Conservation (phyloP, 371 early-diverging fungal species). For the Lichtheimia ornata region DNA sequence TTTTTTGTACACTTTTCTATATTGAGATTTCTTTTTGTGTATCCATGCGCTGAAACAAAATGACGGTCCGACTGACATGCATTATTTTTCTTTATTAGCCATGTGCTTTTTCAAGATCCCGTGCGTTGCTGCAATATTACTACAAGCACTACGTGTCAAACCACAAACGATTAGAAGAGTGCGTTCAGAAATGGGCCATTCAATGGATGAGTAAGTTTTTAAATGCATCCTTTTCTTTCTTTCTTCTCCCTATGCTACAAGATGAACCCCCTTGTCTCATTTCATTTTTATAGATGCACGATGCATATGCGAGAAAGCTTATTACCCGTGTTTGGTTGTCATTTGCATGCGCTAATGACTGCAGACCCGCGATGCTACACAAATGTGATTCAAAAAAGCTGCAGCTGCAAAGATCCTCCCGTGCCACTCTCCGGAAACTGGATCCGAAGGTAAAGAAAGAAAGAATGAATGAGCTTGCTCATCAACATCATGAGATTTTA, state of each 20-base stretch:
- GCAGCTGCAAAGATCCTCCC: constrained; percentile 15
- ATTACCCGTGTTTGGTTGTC: constrained; percentile 14
- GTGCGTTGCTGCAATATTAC: constrained; percentile 45
- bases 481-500: too few relatives aligned
- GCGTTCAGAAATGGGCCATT: constrained; percentile 31
- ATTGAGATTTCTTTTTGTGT: background rate
- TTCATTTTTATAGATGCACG: constrained; percentile 3
- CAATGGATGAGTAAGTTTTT: too few relatives aligned
- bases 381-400: background rate
- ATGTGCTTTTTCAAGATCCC: constrained; percentile 60
- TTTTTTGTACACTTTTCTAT: too few relatives aligned
- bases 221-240: too few relatives aligned
- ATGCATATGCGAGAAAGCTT: constrained; percentile 3
- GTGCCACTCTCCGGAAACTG: constrained; percentile 51
- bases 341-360: constrained; percentile 20
- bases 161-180: constrained; percentile 39
- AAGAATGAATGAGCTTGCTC: too few relatives aligned
- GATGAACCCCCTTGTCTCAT: background rate
- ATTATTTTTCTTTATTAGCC: constrained; percentile 25
- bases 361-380: constrained; percentile 10
- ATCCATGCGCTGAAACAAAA: background rate
- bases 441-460: constrained; percentile 33
- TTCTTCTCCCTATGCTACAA: too few relatives aligned
- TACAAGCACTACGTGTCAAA: constrained; percentile 40
- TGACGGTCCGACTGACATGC: background rate